phyloP scores from a whole-genome alignment of 805 yeast genomes.

The Danielozyma ontarioensis region DNA sequence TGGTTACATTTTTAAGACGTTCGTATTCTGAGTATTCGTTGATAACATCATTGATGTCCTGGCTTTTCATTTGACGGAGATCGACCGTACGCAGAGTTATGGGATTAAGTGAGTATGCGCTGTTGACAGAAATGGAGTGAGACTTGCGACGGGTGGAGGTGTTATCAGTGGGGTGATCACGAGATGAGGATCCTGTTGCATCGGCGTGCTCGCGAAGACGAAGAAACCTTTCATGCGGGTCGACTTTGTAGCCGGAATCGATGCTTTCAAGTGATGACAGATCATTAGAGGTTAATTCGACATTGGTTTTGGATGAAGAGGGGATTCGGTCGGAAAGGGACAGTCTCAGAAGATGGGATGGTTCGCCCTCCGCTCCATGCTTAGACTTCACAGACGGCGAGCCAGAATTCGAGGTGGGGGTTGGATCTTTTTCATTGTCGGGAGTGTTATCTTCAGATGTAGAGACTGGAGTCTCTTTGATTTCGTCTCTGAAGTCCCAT shows the following conservation, averaged over 20 bases:
- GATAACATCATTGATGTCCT: conserved; percentile 35
- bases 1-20: conserved; percentile 19
- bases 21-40: conserved; percentile 45
- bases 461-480: too few relatives aligned
- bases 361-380: too few relatives aligned
- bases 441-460: background rate
- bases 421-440: background rate
- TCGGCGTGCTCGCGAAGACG: background rate
- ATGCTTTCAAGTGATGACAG: background rate
- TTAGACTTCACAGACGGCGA: too few relatives aligned
- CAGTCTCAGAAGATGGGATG: too few relatives aligned
- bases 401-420: background rate
- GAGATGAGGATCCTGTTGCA: too few relatives aligned
- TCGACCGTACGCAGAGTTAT: conserved; percentile 15
- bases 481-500: conserved; percentile 54
- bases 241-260: background rate
- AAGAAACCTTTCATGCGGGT: background rate
- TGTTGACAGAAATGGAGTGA: background rate
- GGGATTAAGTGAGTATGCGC: conserved; percentile 8
- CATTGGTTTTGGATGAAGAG: background rate
- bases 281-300: background rate
- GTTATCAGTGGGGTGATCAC: too few relatives aligned
- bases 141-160: background rate
- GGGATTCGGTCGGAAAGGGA: too few relatives aligned
- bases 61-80: conserved; percentile 20